phyloP scores from a whole-genome alignment of 345 rosid species.

The Dimocarpus longan region DNA sequence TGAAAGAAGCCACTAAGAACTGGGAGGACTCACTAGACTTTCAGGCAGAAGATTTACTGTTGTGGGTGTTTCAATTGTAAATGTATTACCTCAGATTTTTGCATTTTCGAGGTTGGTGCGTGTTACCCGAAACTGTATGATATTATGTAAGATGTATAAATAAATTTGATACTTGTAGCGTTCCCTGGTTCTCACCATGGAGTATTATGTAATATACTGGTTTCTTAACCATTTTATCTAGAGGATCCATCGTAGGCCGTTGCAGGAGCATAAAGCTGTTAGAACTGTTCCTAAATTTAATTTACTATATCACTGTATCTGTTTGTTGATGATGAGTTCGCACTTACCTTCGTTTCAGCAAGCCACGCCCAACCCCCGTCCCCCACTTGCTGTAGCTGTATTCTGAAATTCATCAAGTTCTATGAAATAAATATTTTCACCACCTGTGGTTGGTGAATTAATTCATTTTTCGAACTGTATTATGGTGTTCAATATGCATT shows the following conservation, averaged over 20 bases:
- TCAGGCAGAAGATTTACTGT: background rate
- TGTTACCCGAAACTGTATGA: background rate
- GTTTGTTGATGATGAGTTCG: too few relatives aligned
- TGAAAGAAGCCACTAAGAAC: background rate
- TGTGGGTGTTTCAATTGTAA: background rate
- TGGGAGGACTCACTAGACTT: background rate
- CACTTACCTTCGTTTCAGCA: too few relatives aligned
- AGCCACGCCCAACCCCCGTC: too few relatives aligned
- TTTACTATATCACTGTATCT: too few relatives aligned
- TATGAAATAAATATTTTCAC: too few relatives aligned
- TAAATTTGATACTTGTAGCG: background rate
- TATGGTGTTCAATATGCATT: too few relatives aligned
- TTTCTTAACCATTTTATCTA: background rate
- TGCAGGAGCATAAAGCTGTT: too few relatives aligned
- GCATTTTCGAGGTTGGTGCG: background rate
- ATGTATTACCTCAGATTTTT: background rate
- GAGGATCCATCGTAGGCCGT: background rate
- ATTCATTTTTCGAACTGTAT: too few relatives aligned
- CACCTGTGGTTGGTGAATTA: too few relatives aligned
- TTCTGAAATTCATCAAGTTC: too few relatives aligned
- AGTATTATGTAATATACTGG: background rate
- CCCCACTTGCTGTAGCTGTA: too few relatives aligned
- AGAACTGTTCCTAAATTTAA: too few relatives aligned
- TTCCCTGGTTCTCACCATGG: background rate
- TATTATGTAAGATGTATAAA: background rate